Percentiles rank a stretch among this genome's conserved stretches.
Evolutionary conservation across 176 grass and related monocot genomes (phyloP).

Genomic region (Oryza glumipatula): DNA sequence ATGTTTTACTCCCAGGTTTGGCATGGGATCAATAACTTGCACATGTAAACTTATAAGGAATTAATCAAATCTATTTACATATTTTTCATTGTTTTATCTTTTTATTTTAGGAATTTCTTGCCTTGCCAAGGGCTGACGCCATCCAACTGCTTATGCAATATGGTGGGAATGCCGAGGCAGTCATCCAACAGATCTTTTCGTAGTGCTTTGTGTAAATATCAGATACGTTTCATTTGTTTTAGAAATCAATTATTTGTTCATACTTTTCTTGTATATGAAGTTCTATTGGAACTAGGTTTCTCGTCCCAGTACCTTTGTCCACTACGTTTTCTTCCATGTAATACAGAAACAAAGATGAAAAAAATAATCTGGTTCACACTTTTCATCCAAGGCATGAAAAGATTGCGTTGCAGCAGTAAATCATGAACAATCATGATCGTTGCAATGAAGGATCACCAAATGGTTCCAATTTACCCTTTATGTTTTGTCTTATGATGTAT

Average conservation of each 20-base stretch:
- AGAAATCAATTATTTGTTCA: constrained; percentile 41
- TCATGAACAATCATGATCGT: neutral
- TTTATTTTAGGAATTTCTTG: constrained; percentile 82
- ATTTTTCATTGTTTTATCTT: neutral
- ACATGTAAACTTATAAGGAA: neutral
- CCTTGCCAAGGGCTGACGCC: constrained; percentile 87
- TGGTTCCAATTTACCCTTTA: too few species aligned
- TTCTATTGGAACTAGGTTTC: constrained; percentile 29
- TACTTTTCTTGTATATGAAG: constrained; percentile 16
- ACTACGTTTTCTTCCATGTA: neutral
- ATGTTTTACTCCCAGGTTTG: neutral
- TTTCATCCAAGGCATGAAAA: neutral
- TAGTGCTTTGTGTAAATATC: constrained; percentile 55
- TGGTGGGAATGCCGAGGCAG: constrained; percentile 82
- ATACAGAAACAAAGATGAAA: constrained; percentile 14
- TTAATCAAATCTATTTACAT: constrained; percentile 7
- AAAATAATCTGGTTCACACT: neutral
- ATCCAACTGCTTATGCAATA: constrained; percentile 94
- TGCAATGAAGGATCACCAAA: neutral
- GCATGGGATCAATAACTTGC: neutral
- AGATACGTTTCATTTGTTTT: constrained; percentile 17
- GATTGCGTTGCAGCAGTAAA: constrained; percentile 6
- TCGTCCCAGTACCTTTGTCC: neutral
- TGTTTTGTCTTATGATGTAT: neutral
- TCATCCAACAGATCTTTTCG: constrained; percentile 96